phyloP scores from a whole-genome alignment of 2,329 filamentous ascomycete species.

The Exserohilum turcica region DNA sequence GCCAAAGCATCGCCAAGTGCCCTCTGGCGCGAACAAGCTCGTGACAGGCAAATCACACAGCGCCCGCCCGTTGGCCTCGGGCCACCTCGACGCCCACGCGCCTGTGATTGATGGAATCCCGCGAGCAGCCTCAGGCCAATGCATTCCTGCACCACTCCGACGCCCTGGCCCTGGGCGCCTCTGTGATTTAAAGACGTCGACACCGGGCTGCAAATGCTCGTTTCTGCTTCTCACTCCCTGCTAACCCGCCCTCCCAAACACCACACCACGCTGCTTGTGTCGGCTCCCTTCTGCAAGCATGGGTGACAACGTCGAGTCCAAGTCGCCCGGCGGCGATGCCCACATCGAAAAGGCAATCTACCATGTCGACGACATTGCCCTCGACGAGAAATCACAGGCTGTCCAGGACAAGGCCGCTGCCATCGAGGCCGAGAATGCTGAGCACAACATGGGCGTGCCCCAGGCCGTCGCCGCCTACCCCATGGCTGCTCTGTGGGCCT shows the following conservation, averaged over 20 bases:
- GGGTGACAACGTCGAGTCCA: conserved; percentile 27
- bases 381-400: conserved; percentile 48
- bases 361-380: conserved; percentile 24
- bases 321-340: conserved; percentile 18
- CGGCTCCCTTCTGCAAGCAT: conserved; percentile 29
- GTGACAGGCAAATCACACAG: conserved; percentile 21
- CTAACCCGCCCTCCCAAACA: conserved; percentile 18
- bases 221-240: conserved; percentile 26
- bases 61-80: conserved; percentile 19
- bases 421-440: conserved; percentile 62
- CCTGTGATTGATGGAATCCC: conserved; percentile 33
- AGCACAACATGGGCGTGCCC: conserved; percentile 58
- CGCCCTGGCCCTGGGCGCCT: conserved; percentile 18
- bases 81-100: conserved; percentile 13
- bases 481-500: conserved; percentile 60
- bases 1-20: conserved; percentile 20
- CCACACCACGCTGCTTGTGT: conserved; percentile 17
- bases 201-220: conserved; percentile 7
- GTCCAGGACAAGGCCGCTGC: conserved; percentile 58
- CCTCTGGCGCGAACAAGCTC: conserved; percentile 18
- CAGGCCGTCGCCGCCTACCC: conserved; percentile 59
- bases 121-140: conserved; percentile 10
- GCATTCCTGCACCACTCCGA: neutral
- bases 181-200: conserved; percentile 23
- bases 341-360: conserved; percentile 31